A percentile compares a stretch with the other conserved stretches of the same genome.
phyloP scores from a whole-genome alignment of 495 filamentous ascomycete species.

The Hypoxylon fragiforme region DNA sequence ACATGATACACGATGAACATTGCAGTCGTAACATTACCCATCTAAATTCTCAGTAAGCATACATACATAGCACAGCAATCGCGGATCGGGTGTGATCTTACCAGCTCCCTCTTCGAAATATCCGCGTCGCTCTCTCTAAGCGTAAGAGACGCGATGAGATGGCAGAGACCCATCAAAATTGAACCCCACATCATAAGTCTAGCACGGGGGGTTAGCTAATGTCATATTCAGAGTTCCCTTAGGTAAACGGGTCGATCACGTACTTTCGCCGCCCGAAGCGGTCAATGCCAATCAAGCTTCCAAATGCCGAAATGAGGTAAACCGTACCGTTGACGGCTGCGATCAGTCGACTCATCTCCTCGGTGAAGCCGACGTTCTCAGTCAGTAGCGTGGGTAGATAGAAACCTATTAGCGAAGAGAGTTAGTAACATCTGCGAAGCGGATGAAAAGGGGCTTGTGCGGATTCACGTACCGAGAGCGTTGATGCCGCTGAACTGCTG shows the following conservation, averaged over 20 bases:
- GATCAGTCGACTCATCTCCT: conserved; percentile 36
- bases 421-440: not conserved
- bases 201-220: not conserved
- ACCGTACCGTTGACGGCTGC: conserved; percentile 36
- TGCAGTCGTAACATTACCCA: conserved; percentile 36
- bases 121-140: conserved; percentile 29
- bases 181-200: conserved; percentile 36
- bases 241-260: not conserved
- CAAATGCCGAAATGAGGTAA: conserved; percentile 37
- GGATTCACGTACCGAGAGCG: conserved; percentile 9
- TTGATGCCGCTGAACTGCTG: conserved; percentile 38
- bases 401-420: conserved; percentile 21
- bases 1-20: conserved; percentile 42
- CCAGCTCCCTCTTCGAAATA: conserved; percentile 22
- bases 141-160: conserved; percentile 38
- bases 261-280: conserved; percentile 39
- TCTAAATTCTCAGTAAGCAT: conserved; percentile 11
- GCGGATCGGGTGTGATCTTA: conserved; percentile 1
- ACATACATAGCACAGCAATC: not conserved
- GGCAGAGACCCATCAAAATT: conserved; percentile 27
- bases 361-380: conserved; percentile 32
- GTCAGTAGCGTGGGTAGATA: conserved; percentile 38
- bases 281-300: conserved; percentile 34
- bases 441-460: not conserved
- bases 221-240: not conserved